Percentiles rank a stretch among this genome's conserved stretches.
Evolutionary conservation across 352 stramenopile genomes (phyloP).

Genomic region (Phytophthora idaei): DNA sequence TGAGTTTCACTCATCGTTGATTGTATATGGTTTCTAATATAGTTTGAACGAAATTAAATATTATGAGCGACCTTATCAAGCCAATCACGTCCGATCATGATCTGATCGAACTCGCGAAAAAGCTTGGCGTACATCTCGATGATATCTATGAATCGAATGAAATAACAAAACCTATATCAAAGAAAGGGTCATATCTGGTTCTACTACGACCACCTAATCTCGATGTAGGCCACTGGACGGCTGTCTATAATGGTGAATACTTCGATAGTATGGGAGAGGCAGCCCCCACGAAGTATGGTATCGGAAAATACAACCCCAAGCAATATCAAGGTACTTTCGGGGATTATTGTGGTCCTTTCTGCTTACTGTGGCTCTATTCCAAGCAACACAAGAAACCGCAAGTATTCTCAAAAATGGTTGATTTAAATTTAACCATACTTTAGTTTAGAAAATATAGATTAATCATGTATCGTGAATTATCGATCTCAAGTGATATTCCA

Average conservation of each 20-base stretch:
- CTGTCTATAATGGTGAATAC: background rate
- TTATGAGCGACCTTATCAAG: background rate
- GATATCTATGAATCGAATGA: background rate
- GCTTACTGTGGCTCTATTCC: background rate
- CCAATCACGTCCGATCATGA: too few relatives aligned
- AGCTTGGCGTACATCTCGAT: background rate
- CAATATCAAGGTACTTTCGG: background rate
- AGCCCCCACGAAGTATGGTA: background rate
- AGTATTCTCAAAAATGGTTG: background rate
- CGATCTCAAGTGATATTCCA: conserved; percentile 1
- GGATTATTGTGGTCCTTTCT: background rate
- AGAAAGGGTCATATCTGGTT: background rate
- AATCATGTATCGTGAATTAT: conserved; percentile 23
- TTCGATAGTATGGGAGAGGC: conserved; percentile 1
- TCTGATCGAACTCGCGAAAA: background rate
- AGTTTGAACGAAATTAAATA: background rate
- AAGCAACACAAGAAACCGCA: background rate
- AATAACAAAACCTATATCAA: background rate
- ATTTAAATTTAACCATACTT: background rate
- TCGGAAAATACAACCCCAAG: background rate
- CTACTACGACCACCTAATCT: background rate
- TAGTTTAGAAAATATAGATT: conserved; percentile 1
- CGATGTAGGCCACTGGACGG: background rate
- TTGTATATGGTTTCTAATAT: background rate
- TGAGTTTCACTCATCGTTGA: conserved; percentile 1